Percentiles rank a stretch among this genome's conserved stretches.
Evolutionary conservation across 23 red algal species (phyloP).

Genomic region (Gracilariopsis chorda): DNA sequence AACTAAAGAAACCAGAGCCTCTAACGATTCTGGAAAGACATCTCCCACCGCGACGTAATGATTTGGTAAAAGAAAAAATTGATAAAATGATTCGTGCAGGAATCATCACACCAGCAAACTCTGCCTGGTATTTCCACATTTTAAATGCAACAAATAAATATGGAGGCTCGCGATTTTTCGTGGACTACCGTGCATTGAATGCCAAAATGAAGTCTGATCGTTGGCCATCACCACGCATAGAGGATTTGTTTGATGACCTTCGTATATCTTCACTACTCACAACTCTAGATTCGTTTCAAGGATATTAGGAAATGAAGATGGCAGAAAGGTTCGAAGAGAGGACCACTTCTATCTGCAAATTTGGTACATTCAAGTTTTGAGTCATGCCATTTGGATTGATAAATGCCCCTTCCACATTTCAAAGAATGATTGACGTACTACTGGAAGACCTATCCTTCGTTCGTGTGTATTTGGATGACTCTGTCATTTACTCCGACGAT

Average conservation of each 20-base stretch:
- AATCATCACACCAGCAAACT: not conserved
- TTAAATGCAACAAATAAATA: not conserved
- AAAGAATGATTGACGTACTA: not conserved
- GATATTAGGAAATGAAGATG: not conserved
- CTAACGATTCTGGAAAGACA: too few species aligned
- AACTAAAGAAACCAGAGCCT: too few species aligned
- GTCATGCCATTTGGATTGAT: constrained; percentile 13
- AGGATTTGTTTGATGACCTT: not conserved
- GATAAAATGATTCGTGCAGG: not conserved
- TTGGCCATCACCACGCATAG: not conserved
- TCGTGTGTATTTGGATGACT: not conserved
- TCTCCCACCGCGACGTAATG: too few species aligned
- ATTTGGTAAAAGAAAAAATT: not conserved
- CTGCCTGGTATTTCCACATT: not conserved
- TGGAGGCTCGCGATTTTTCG: not conserved
- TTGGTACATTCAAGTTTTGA: not conserved
- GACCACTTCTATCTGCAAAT: not conserved
- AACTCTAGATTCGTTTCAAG: not conserved
- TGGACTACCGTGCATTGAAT: not conserved
- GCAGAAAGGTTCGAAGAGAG: not conserved
- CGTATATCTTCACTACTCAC: not conserved
- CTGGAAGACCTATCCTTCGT: not conserved
- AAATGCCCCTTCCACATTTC: constrained; percentile 13
- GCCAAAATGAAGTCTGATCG: not conserved
- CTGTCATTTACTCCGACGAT: not conserved